Base-by-base conservation (phyloP, 2,329 filamentous ascomycete species). In the Colletotrichum sidae region DNA sequence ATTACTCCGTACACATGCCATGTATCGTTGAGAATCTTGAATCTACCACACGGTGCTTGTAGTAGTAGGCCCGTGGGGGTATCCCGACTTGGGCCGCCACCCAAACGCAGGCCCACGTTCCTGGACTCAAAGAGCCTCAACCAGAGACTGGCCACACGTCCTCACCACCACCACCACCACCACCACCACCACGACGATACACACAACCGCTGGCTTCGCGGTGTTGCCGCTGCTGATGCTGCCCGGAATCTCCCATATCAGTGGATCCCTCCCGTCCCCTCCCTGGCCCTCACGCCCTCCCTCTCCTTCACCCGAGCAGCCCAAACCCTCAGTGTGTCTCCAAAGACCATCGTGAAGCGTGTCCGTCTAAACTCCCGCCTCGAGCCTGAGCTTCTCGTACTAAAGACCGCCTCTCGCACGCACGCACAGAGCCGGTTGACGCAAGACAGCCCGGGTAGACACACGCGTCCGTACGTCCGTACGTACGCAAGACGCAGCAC, bases 71-170 rank as follows among this genome's bases (percentile, higher is more conserved):
- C 47, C 62, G 62, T 65, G 62, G 62, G 58, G 62, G 57, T 52
- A 13, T 38, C 51, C 34, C 45, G 51, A 52, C 25, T 57, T 57
- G 45, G 41, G 56, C 61, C 51, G 51, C 51, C 56, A 52, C 61
- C 50, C 56, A 65, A 55, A 55, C 62, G 51, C 61, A 39, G 47
- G 58, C 51, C 46, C 41, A 56, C 58, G 58, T 54, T 56, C 53
- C 17, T 46, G 41, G 13, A 25, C 47, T 34, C 41, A 56, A 57
- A 63, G 63, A 66, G 63, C 63, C 63, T 66, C 63, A 66, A 62
- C 12, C 10, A 39, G 39, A 25, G 51, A 25, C 25, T 25, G 4
- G 25, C 25, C 25, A 25, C 25, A 41, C 13, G 38, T 41, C 42
- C 42, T n/a, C 6, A 25, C 25, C 25, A 25, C 42, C 10, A 11